Evolutionary conservation across 1,139 yeast genomes (phyloP).

Genomic region (Yamadazyma friedrichii): DNA sequence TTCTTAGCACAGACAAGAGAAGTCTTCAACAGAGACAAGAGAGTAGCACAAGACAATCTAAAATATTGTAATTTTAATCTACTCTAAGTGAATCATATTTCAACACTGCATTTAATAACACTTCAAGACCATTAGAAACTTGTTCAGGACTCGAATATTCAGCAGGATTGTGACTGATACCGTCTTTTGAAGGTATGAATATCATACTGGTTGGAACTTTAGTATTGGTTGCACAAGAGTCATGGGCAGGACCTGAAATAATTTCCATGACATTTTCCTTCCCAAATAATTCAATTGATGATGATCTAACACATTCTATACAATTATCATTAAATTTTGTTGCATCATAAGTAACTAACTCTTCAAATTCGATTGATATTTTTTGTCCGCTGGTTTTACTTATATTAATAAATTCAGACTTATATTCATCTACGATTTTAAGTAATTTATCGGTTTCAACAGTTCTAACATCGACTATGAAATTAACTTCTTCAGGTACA

Average conservation of each 20-base stretch:
- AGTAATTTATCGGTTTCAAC: slow-evolving; percentile 44
- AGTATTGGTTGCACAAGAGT: slow-evolving; percentile 57
- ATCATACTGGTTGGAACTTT: slow-evolving; percentile 72
- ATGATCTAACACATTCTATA: slow-evolving; percentile 47
- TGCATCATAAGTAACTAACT: slow-evolving; percentile 50
- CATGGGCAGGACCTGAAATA: slow-evolving; percentile 74
- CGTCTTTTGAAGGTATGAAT: slow-evolving; percentile 68
- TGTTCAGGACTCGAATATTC: slow-evolving; percentile 67
- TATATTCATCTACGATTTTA: slow-evolving; percentile 38
- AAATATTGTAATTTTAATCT: too few relatives aligned
- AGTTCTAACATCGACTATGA: slow-evolving; percentile 61
- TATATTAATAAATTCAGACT: slow-evolving; percentile 29
- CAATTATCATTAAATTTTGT: slow-evolving; percentile 53
- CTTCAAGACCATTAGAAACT: slow-evolving; percentile 57
- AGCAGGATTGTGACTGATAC: slow-evolving; percentile 67
- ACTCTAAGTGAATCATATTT: slow-evolving; percentile 41
- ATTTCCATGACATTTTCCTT: slow-evolving; percentile 42
- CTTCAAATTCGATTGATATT: slow-evolving; percentile 37
- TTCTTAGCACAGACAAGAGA: too few relatives aligned
- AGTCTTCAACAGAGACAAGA: too few relatives aligned
- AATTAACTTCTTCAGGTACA: slow-evolving; percentile 59
- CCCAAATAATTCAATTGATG: slow-evolving; percentile 52
- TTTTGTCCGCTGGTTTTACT: slow-evolving; percentile 17
- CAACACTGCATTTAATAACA: slow-evolving; percentile 57
- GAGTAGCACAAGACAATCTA: too few relatives aligned